phyloP scores from a whole-genome alignment of 345 rosid species.

The Citropsis articulata region DNA sequence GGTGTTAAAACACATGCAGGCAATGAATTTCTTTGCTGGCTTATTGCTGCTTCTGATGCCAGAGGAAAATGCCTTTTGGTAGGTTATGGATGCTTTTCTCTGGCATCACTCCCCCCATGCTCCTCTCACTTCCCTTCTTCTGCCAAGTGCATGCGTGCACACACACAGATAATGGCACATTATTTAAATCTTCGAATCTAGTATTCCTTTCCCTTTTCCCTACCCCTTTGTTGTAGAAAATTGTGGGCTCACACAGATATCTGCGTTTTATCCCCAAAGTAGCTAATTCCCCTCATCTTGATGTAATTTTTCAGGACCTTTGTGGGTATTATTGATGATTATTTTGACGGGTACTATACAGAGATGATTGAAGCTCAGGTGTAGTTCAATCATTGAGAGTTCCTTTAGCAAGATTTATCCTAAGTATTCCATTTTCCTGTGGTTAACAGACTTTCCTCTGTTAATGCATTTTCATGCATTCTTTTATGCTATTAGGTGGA shows the following conservation, averaged over 20 bases:
- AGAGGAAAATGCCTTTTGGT: constrained; percentile 99
- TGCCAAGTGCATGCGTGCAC: not conserved
- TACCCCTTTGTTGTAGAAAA: not conserved
- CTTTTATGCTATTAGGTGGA: constrained; percentile 62
- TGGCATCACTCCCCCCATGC: not conserved
- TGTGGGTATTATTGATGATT: constrained; percentile 87
- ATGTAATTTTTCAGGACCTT: constrained; percentile 60
- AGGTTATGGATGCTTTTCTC: constrained; percentile 34
- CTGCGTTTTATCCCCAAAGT: not conserved
- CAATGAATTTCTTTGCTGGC: constrained; percentile 99
- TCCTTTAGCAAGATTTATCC: constrained; percentile 12
- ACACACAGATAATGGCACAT: not conserved
- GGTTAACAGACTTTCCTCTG: not conserved
- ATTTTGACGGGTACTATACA: constrained; percentile 87
- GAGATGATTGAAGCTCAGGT: constrained; percentile 99
- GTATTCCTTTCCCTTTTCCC: not conserved
- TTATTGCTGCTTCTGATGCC: constrained; percentile 94
- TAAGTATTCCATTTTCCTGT: constrained; percentile 13
- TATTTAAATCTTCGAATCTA: not conserved
- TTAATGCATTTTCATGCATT: constrained; percentile 6
- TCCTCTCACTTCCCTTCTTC: constrained; percentile 5
- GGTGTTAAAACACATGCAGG: constrained; percentile 53
- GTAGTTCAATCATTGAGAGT: constrained; percentile 2
- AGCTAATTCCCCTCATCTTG: constrained; percentile 19
- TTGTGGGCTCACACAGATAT: not conserved